Evolutionary conservation across 2,329 filamentous ascomycete genomes (phyloP).

Genomic region (Phaeosphaeriaceae sp.): DNA sequence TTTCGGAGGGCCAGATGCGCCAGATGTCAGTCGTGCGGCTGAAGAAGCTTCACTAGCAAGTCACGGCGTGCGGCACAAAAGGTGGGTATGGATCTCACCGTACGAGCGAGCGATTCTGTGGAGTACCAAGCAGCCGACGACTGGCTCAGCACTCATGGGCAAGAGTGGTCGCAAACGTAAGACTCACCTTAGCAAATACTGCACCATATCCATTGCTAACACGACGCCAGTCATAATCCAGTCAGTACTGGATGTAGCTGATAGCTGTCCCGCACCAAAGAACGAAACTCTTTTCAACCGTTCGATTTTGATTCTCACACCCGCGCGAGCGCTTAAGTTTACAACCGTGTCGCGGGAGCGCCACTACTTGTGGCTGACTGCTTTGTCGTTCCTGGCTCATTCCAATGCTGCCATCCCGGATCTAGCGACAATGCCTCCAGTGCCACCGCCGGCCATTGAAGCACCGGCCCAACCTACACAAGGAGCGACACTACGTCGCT

Average conservation of each 20-base stretch:
- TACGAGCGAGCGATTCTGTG: constrained; percentile 97
- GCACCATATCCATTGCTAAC: constrained; percentile 19
- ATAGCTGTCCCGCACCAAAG: constrained; percentile 85
- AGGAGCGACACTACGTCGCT: constrained; percentile 55
- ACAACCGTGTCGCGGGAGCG: constrained; percentile 83
- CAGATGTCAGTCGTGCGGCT: constrained; percentile 59
- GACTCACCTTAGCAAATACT: constrained; percentile 48
- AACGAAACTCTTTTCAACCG: constrained; percentile 79
- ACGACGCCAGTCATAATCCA: constrained; percentile 78
- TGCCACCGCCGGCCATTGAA: constrained; percentile 47
- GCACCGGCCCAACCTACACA: constrained; percentile 44
- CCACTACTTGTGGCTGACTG: constrained; percentile 94
- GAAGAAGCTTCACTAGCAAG: constrained; percentile 70
- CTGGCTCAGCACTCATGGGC: constrained; percentile 85
- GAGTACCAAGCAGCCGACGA: constrained; percentile 96
- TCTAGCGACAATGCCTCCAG: constrained; percentile 58
- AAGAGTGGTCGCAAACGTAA: constrained; percentile 94
- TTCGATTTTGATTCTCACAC: constrained; percentile 93
- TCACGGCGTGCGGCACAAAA: constrained; percentile 79
- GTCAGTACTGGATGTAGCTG: constrained; percentile 95
- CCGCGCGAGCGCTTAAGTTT: constrained; percentile 92
- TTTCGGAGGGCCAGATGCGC: constrained; percentile 75
- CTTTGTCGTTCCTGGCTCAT: constrained; percentile 92
- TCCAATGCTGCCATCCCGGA: constrained; percentile 83
- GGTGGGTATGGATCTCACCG: constrained; percentile 98